Base-by-base conservation (phyloP, 805 yeast species). In the Alloascoidea hylecoeti region DNA sequence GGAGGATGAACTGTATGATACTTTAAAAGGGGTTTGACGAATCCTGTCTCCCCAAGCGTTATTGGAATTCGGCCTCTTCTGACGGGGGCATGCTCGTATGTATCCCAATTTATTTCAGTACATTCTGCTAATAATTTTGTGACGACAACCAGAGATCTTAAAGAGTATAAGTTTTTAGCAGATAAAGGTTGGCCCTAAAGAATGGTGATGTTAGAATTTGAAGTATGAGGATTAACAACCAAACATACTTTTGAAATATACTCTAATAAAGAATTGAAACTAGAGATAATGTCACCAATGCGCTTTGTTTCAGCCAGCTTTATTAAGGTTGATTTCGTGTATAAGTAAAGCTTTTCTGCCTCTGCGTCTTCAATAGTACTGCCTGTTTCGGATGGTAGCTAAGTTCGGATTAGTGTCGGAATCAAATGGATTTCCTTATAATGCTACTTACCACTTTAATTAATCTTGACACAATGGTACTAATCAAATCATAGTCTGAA, bases 361-460 rank as follows among this genome's bases (percentile, higher is more conserved):
- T 35, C 35, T 18, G 38, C 17, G 34, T 35, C 38, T 17, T 35
- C 38, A n/a, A 35, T 27, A 6, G 38, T 16, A n/a, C n/a, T 23
- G 9, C 30, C 30, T 9, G 30, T 23, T n/a, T 23, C 30, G n/a
- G n/a, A 23, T n/a, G 30, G 30, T 9, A 23, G 30, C 30, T 23
- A 23, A 23, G n/a, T 23, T 9, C 9, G 30, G 30, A n/a, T 23
- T n/a, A 23, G 30, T 9, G n/a, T n/a, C 13, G n/a, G 9, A 9
- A 9, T 9, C 30, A n/a, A 23, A n/a, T n/a, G n/a, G n/a, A n/a
- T n/a, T n/a, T n/a, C n/a, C n/a, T n/a, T n/a, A n/a, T n/a, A n/a
- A n/a, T n/a, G n/a, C n/a, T n/a, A n/a, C n/a, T n/a, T n/a, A n/a
- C n/a, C n/a, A n/a, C n/a, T n/a, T n/a, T n/a, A n/a, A n/a, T n/a